Conservation (phyloP, 306 rosid species). For the Lablab purpureus region DNA sequence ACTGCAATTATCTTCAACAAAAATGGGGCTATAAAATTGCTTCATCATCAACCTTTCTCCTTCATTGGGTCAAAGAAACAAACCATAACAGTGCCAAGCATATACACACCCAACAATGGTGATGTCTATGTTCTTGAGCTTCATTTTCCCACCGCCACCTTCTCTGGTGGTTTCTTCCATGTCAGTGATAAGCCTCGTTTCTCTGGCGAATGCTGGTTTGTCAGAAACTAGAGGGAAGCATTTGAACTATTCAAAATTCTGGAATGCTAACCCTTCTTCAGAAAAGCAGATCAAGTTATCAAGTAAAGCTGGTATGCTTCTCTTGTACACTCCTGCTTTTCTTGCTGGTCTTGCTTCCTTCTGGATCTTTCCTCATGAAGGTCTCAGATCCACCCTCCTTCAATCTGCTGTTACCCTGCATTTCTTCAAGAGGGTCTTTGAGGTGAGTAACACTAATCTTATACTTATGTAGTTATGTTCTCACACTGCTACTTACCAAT, state of each 20-base stretch:
- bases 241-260: slow-evolving; percentile 76
- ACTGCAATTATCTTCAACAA: background rate
- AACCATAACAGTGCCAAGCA: background rate
- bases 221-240: slow-evolving; percentile 67
- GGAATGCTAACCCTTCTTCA: slow-evolving; percentile 30
- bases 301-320: slow-evolving; percentile 66
- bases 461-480: background rate
- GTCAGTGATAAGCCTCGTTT: slow-evolving; percentile 53
- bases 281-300: slow-evolving; percentile 48
- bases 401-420: slow-evolving; percentile 68
- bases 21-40: background rate
- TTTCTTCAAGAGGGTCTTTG: slow-evolving; percentile 79
- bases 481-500: background rate
- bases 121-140: slow-evolving; percentile 24
- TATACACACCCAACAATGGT: background rate
- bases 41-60: background rate
- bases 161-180: slow-evolving; percentile 56
- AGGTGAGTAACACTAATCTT: slow-evolving; percentile 50
- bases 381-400: slow-evolving; percentile 56
- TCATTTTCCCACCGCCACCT: slow-evolving; percentile 62
- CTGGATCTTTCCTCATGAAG: slow-evolving; percentile 46
- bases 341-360: slow-evolving; percentile 61
- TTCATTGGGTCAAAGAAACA: no score
- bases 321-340: slow-evolving; percentile 70
- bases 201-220: slow-evolving; percentile 47